These are phyloP conservation scores for Artemisia argyi DNA, from an alignment of 129 eudicot species.

Conservation along the genomic window DNA sequence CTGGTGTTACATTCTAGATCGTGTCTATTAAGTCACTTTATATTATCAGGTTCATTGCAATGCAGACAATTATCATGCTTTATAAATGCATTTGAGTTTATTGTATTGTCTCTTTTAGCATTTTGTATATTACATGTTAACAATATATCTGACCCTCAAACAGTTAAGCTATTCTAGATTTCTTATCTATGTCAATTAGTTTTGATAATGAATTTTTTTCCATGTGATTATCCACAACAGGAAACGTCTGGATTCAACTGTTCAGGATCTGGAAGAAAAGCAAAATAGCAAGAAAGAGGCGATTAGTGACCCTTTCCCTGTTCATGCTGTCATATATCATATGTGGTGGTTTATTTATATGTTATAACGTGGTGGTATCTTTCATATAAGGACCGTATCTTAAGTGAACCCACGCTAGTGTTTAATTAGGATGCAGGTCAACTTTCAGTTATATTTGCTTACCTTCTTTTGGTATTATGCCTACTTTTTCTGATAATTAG, in stretches of 20 bases:
- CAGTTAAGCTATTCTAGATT: constrained; percentile 11
- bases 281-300: constrained; percentile 95
- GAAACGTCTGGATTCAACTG: constrained; percentile 87
- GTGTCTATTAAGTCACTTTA: no score
- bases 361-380: neutral
- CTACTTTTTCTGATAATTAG: neutral
- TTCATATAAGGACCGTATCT: neutral
- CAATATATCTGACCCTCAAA: neutral
- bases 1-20: no score
- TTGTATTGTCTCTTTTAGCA: neutral
- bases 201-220: neutral
- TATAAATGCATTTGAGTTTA: neutral
- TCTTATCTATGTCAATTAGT: neutral
- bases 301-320: constrained; percentile 40
- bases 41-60: no score
- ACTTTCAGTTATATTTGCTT: neutral
- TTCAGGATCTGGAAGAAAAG: constrained; percentile 91
- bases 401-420: neutral
- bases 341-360: no score
- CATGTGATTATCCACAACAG: constrained; percentile 36
- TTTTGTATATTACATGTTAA: constrained; percentile 4
- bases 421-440: neutral
- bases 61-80: neutral
- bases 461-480: neutral
- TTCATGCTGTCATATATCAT: neutral